Evolutionary conservation across 1,284 basidiomycete genomes (phyloP).

Genomic region (Naganishia liquefaciens): DNA sequence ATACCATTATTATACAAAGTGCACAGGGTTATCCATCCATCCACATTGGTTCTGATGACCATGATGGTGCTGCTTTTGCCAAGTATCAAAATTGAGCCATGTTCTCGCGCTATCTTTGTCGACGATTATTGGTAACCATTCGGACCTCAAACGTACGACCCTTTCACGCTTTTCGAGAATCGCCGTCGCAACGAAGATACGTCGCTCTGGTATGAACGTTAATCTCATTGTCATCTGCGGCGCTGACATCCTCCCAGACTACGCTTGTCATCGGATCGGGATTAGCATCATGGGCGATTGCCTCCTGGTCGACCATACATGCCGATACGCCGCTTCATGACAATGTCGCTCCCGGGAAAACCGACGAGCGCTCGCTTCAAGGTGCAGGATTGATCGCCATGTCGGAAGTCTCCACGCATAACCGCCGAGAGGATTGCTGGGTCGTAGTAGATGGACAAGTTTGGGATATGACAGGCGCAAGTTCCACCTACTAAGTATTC

Average conservation of each 20-base stretch:
- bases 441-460: constrained; percentile 51
- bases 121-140: no score
- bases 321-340: not conserved
- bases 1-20: no score
- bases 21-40: no score
- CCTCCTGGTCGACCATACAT: not conserved
- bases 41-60: no score
- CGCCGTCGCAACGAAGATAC: not conserved
- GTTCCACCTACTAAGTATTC: constrained; percentile 13
- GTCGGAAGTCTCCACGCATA: constrained; percentile 47
- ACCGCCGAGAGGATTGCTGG: constrained; percentile 48
- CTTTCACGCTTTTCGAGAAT: no score
- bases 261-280: not conserved
- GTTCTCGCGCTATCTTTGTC: no score
- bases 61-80: no score
- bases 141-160: no score
- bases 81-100: no score
- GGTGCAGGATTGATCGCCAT: constrained; percentile 31
- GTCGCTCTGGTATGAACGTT: not conserved
- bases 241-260: not conserved
- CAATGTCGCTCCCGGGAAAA: not conserved
- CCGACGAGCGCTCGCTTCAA: constrained; percentile 4
- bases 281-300: no score
- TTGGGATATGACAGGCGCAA: constrained; percentile 51
- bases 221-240: not conserved